Conservation (phyloP, 768 basidiomycete genomes). For the Sporobolomyces roseus region DNA sequence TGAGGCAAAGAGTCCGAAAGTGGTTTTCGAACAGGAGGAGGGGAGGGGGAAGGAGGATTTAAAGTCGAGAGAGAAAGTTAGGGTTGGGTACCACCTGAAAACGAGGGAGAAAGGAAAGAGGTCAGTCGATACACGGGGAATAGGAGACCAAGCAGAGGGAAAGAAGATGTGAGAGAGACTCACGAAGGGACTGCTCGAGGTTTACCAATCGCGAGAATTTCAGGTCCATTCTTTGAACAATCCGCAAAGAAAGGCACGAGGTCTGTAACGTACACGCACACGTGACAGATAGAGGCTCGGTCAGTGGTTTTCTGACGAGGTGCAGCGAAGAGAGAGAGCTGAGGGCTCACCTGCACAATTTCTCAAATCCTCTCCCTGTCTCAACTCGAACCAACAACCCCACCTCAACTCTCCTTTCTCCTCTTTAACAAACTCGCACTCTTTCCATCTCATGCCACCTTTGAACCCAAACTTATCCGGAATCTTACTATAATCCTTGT, state of each 20-base stretch:
- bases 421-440: neutral
- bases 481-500: neutral
- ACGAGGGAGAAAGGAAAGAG: neutral
- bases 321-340: too few relatives aligned
- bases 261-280: too few relatives aligned
- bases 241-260: conserved; percentile 37
- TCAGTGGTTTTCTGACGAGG: too few relatives aligned
- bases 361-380: conserved; percentile 19
- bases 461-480: conserved; percentile 27
- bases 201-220: conserved; percentile 10
- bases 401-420: conserved; percentile 10
- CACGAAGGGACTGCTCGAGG: conserved; percentile 13
- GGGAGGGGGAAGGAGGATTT: conserved; percentile 26
- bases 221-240: conserved; percentile 29
- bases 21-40: neutral
- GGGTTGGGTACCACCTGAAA: conserved; percentile 29
- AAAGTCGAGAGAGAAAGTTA: conserved; percentile 31
- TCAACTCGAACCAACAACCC: conserved; percentile 31
- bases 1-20: conserved; percentile 26
- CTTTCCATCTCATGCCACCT: conserved; percentile 28
- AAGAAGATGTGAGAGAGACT: neutral
- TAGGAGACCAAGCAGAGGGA: neutral
- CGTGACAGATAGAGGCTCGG: too few relatives aligned
- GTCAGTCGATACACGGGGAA: too few relatives aligned
- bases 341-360: neutral